Evolutionary conservation across 1,284 basidiomycete genomes (phyloP).

Genomic region (Trametes hirsuta): DNA sequence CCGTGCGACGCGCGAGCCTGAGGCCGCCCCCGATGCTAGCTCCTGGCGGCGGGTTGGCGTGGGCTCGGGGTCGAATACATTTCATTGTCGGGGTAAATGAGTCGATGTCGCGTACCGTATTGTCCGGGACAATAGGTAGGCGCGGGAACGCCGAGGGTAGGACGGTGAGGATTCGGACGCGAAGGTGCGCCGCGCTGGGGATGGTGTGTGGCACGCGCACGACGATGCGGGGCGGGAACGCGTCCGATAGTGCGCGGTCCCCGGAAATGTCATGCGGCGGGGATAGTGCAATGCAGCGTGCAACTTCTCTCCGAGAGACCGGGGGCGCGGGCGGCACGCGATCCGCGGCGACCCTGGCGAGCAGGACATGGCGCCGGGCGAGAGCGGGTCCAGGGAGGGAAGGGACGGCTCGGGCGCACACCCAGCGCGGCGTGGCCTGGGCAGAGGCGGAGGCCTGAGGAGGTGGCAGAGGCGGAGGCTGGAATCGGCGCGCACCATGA

Average conservation of each 20-base stretch:
- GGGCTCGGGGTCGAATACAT: too few species aligned
- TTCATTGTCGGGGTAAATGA: too few species aligned
- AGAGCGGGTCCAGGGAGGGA: slow-evolving; percentile 8
- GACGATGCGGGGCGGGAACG: background rate
- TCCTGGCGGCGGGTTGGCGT: too few species aligned
- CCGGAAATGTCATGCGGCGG: slow-evolving; percentile 1
- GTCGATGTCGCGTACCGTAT: too few species aligned
- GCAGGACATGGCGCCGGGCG: background rate
- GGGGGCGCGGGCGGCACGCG: slow-evolving; percentile 5
- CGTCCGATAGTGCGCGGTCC: slow-evolving; percentile 11
- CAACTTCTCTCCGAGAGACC: slow-evolving; percentile 5
- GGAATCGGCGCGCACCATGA: background rate
- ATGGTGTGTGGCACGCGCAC: background rate
- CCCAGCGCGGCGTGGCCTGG: too few species aligned
- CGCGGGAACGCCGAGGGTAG: background rate
- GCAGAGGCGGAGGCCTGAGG: too few species aligned
- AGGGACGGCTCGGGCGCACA: background rate
- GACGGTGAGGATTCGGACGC: background rate
- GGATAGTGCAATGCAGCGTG: background rate
- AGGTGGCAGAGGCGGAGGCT: too few species aligned
- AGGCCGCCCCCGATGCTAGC: too few species aligned
- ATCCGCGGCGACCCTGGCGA: slow-evolving; percentile 10
- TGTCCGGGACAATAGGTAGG: background rate
- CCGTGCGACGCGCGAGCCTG: too few species aligned
- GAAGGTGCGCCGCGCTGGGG: background rate